Evolutionary conservation across 805 yeast species (phyloP).

Genomic region (Saccharomycopsis fibuligera): DNA sequence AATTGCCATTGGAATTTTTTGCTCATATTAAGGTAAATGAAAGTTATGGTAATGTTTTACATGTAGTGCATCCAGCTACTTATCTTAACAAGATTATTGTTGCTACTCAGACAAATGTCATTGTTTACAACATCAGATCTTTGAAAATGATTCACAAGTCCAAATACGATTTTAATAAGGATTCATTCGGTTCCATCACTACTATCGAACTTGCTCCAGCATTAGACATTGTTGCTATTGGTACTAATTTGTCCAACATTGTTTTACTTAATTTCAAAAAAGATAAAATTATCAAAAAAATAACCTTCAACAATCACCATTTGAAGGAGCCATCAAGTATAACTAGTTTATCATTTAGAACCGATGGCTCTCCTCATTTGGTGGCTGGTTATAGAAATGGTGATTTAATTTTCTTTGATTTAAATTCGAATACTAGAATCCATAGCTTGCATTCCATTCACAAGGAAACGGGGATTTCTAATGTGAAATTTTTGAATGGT

Average conservation of each 20-base stretch:
- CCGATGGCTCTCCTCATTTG: slow-evolving; percentile 81
- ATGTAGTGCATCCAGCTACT: slow-evolving; percentile 78
- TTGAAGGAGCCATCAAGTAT: slow-evolving; percentile 26
- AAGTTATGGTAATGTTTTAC: slow-evolving; percentile 67
- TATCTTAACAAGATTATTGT: slow-evolving; percentile 83
- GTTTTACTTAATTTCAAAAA: slow-evolving; percentile 60
- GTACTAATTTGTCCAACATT: slow-evolving; percentile 63
- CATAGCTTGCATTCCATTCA: slow-evolving; percentile 74
- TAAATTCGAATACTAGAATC: slow-evolving; percentile 63
- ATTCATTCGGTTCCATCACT: slow-evolving; percentile 52
- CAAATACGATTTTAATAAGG: slow-evolving; percentile 29
- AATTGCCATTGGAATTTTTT: slow-evolving; percentile 57
- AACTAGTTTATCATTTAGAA: slow-evolving; percentile 72
- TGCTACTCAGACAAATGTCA: slow-evolving; percentile 60
- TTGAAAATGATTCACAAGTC: slow-evolving; percentile 63
- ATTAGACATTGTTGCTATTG: slow-evolving; percentile 75
- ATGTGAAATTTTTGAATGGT: slow-evolving; percentile 73
- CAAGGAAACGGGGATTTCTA: slow-evolving; percentile 65
- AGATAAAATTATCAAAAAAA: slow-evolving; percentile 49
- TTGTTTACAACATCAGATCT: slow-evolving; percentile 69
- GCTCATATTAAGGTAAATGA: slow-evolving; percentile 52
- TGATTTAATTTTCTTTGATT: slow-evolving; percentile 79
- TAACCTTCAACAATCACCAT: slow-evolving; percentile 33
- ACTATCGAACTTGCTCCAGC: slow-evolving; percentile 82
- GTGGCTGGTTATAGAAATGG: slow-evolving; percentile 77